These are phyloP conservation scores for Periconia sp. DNA, from an alignment of 2,329 filamentous ascomycete genomes.

Conservation along the genomic window DNA sequence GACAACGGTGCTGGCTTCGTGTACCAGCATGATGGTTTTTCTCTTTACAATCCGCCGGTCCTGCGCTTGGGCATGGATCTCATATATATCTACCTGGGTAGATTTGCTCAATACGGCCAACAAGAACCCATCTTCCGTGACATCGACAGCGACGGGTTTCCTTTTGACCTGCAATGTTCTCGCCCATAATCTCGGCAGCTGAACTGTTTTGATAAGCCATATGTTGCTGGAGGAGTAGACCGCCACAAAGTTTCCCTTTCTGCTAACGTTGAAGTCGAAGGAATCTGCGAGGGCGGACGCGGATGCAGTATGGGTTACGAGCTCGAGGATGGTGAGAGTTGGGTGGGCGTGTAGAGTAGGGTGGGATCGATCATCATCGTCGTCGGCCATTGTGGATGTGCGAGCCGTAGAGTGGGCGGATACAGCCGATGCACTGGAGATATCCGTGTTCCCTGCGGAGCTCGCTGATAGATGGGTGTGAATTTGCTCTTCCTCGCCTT, in stretches of 20 bases:
- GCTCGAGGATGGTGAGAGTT: conserved; percentile 37
- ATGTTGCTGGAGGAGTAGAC: conserved; percentile 42
- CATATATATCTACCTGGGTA: conserved; percentile 85
- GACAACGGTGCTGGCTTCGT: conserved; percentile 75
- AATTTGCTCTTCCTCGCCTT: conserved; percentile 17
- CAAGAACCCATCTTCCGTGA: conserved; percentile 74
- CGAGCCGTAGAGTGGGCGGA: conserved; percentile 37
- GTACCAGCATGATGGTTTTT: conserved; percentile 74
- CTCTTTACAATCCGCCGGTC: conserved; percentile 64
- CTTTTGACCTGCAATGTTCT: conserved; percentile 41
- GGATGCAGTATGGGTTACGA: conserved; percentile 42
- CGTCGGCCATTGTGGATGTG: conserved; percentile 37
- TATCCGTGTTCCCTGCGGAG: conserved; percentile 29
- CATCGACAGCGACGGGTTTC: conserved; percentile 63
- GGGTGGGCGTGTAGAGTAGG: conserved; percentile 33
- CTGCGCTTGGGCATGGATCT: conserved; percentile 52
- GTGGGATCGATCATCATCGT: conserved; percentile 16
- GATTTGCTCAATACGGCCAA: conserved; percentile 80
- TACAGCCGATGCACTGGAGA: conserved; percentile 28
- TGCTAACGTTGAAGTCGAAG: conserved; percentile 41
- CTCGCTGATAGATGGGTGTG: conserved; percentile 34
- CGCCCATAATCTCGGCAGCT: conserved; percentile 40
- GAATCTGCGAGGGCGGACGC: conserved; percentile 42
- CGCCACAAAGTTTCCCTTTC: conserved; percentile 39
- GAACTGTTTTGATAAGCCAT: conserved; percentile 41